These are phyloP conservation scores for Ogataea hybrid DNA, from an alignment of 1,139 yeast species.

Conservation along the genomic window DNA sequence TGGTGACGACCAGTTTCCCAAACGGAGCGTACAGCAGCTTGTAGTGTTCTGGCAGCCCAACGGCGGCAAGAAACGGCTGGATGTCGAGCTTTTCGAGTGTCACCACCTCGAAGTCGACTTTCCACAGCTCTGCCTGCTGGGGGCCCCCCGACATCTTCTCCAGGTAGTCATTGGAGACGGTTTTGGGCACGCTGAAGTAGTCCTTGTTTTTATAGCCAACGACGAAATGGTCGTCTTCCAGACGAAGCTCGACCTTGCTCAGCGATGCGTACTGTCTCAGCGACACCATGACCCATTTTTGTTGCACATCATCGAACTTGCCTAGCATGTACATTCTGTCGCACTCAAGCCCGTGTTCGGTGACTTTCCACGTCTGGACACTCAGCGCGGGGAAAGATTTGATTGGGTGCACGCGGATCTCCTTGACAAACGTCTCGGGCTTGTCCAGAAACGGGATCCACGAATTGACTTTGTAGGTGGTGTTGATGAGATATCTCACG, in stretches of 20 bases:
- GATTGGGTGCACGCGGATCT: conserved; percentile 23
- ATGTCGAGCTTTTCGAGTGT: conserved; percentile 12
- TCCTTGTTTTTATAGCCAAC: conserved; percentile 9
- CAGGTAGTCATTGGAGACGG: conserved; percentile 10
- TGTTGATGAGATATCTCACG: conserved; percentile 8
- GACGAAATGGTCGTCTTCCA: conserved; percentile 16
- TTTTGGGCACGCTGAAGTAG: conserved; percentile 18
- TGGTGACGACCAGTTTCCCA: conserved; percentile 24
- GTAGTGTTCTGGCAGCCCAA: conserved; percentile 7
- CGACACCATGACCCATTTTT: conserved; percentile 17
- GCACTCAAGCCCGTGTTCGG: conserved; percentile 23
- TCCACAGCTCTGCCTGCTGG: conserved; percentile 25
- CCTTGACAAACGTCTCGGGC: conserved; percentile 6
- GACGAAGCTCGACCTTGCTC: conserved; percentile 13
- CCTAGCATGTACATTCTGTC: conserved; percentile 27
- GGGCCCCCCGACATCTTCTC: conserved; percentile 1
- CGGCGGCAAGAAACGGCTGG: conserved; percentile 8
- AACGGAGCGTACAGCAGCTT: conserved; percentile 17
- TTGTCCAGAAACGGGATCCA: conserved; percentile 1
- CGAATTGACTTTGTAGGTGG: conserved; percentile 14
- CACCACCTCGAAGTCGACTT: conserved; percentile 19
- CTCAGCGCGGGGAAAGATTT: conserved; percentile 23
- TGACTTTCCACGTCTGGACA: conserved; percentile 21
- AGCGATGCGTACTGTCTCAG: conserved; percentile 19
- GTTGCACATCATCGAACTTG: conserved; percentile 7